Base-by-base conservation (phyloP, 306 rosid genomes). In the Vachellia collinsii region DNA sequence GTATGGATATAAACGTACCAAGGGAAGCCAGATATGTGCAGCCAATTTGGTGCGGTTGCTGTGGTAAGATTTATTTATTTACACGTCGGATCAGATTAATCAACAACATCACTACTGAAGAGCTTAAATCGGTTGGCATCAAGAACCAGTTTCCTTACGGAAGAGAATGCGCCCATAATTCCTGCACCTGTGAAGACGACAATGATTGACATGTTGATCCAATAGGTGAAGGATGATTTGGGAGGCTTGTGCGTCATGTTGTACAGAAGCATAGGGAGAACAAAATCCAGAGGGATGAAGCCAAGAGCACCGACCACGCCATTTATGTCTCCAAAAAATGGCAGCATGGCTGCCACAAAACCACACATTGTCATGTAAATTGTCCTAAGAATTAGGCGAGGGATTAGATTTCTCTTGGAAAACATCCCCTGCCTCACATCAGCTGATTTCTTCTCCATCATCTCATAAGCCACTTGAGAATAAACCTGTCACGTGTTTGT, bases 381-480 rank as follows among this genome's bases (percentile, higher is more conserved):
- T 4, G 99, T 87, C 58, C 98, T 88, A 20, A 95, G 94, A 77
- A 93, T 81, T 23, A 95, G 22, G 59, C 99, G 88, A 22, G 99
- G 99, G 70, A 95, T 72, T 1, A 95, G 87, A 73, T 95, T 95
- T 82, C 98, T 86, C 78, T 84, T 93, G 3, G 98, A 90, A 72
- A 95, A 93, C 67, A 95, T 78, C 70, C 96, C 99, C 76, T 91
- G 94, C 39, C 77, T 88, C 79, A 85, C 92, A 79, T 95, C 98
- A 0, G 98, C 97, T 62, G 98, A 93, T 79, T 87, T 75, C 84
- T 85, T 89, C 87, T 95, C 98, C 94, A 94, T 93, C 63, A 94
- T 89, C 93, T 94, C 98, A 80, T 95, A 95, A 8, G 99, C 99
- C 70, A 95, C 99, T 91, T 95, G 99, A n/a, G 99, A 92, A 80